Evolutionary conservation across 2,329 filamentous ascomycete species (phyloP).

Genomic region (Pezicula radicicola): DNA sequence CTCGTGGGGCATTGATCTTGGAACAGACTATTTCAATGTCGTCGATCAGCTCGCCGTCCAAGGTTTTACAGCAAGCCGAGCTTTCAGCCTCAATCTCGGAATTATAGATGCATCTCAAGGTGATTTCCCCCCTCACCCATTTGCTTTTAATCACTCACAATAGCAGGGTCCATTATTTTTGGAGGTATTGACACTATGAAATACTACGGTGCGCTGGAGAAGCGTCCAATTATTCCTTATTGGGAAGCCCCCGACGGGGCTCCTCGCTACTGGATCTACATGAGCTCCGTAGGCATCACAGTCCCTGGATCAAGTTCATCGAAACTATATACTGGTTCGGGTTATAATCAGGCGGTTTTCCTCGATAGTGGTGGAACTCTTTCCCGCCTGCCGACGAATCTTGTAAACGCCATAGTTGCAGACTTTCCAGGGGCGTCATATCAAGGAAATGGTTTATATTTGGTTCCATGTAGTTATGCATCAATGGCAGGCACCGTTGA

Average conservation of each 20-base stretch:
- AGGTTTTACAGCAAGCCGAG: slow-evolving; percentile 11
- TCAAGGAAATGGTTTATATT: slow-evolving; percentile 9
- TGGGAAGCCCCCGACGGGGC: slow-evolving; percentile 6
- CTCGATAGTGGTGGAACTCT: slow-evolving; percentile 13
- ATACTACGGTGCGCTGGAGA: slow-evolving; percentile 12
- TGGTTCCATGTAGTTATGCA: slow-evolving; percentile 6
- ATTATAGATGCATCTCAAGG: slow-evolving; percentile 12
- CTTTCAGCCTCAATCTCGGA: slow-evolving; percentile 13
- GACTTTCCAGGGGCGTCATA: slow-evolving; percentile 10
- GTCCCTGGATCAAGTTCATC: slow-evolving; percentile 3
- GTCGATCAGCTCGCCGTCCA: slow-evolving; percentile 12
- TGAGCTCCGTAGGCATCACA: slow-evolving; percentile 12
- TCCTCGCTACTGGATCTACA: slow-evolving; percentile 16
- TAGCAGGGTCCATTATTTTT: slow-evolving; percentile 15
- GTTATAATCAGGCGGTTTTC: slow-evolving; percentile 12
- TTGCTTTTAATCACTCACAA: not conserved
- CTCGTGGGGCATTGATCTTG: slow-evolving; percentile 2
- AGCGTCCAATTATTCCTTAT: slow-evolving; percentile 12
- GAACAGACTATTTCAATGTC: slow-evolving; percentile 12
- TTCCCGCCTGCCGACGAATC: slow-evolving; percentile 6
- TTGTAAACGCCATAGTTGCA: slow-evolving; percentile 8
- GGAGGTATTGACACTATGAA: slow-evolving; percentile 18
- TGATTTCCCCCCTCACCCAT: not conserved
- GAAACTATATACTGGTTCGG: not conserved
- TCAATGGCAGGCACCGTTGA: slow-evolving; percentile 9